Conservation (phyloP, 495 filamentous ascomycete genomes). For the Neurospora sp. region DNA sequence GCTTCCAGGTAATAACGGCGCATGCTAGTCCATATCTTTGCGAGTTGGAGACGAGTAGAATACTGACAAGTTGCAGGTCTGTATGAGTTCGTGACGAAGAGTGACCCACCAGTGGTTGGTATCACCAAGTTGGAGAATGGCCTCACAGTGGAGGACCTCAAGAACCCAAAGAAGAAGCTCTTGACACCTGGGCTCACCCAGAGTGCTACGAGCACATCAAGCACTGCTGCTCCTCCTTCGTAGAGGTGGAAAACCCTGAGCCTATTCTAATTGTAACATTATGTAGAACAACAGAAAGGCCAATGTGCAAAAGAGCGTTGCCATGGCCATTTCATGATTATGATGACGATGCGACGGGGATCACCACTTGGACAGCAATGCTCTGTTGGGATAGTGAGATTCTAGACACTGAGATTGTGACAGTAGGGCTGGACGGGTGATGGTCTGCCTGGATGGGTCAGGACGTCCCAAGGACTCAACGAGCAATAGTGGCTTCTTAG, state of each 20-base stretch:
- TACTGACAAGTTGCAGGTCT: slow-evolving; percentile 47
- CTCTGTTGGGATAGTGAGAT: not conserved
- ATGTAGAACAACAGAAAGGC: slow-evolving; percentile 4
- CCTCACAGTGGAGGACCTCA: slow-evolving; percentile 70
- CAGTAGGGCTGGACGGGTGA: not conserved
- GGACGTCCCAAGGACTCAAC: not conserved
- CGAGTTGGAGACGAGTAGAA: not conserved
- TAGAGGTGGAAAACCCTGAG: slow-evolving; percentile 2
- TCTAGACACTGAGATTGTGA: not conserved
- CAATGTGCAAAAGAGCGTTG: not conserved
- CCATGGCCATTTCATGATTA: not conserved
- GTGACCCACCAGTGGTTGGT: slow-evolving; percentile 84
- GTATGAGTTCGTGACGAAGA: slow-evolving; percentile 89
- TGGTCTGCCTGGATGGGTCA: not conserved
- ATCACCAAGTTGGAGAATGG: slow-evolving; percentile 80
- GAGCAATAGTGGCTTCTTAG: not conserved
- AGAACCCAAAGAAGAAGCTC: slow-evolving; percentile 55
- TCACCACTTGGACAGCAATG: not conserved
- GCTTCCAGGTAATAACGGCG: slow-evolving; percentile 63
- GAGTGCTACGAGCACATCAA: slow-evolving; percentile 1
- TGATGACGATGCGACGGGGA: not conserved
- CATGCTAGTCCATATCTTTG: slow-evolving; percentile 3
- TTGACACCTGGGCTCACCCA: not conserved
- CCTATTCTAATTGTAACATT: slow-evolving; percentile 3
- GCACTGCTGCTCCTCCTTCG: slow-evolving; percentile 16